Conservation (phyloP, 2,329 filamentous ascomycete species). For the Tricladium varicosporioides region DNA sequence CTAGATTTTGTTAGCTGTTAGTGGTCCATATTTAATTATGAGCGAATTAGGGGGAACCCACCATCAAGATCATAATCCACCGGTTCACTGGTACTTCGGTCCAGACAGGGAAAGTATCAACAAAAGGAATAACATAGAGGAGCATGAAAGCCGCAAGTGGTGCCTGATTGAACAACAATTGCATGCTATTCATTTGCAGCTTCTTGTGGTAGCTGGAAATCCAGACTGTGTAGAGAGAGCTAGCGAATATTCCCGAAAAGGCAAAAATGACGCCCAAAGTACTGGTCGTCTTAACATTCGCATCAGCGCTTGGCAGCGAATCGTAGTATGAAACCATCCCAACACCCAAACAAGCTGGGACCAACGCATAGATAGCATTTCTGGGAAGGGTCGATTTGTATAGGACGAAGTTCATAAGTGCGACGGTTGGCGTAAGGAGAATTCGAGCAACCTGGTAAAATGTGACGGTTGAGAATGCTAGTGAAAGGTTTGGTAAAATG, state of each 20-base stretch:
- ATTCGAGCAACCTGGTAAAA: conserved; percentile 71
- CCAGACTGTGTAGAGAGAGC: conserved; percentile 67
- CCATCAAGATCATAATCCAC: conserved; percentile 59
- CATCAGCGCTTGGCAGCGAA: conserved; percentile 49
- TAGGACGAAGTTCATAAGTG: conserved; percentile 61
- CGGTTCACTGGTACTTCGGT: conserved; percentile 46
- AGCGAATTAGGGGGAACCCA: conserved; percentile 29
- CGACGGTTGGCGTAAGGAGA: conserved; percentile 63
- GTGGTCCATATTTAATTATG: conserved; percentile 10
- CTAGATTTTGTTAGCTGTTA: conserved; percentile 36
- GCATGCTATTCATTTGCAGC: conserved; percentile 65
- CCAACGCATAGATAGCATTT: conserved; percentile 48
- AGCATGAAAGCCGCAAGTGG: conserved; percentile 61
- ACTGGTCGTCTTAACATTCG: conserved; percentile 53
- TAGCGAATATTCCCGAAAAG: conserved; percentile 61
- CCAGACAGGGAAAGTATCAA: conserved; percentile 61
- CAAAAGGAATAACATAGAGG: conserved; percentile 64
- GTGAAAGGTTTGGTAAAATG: conserved; percentile 65
- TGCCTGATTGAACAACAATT: conserved; percentile 67
- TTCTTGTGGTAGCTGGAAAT: conserved; percentile 64
- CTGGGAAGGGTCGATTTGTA: conserved; percentile 56
- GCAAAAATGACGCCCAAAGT: conserved; percentile 62
- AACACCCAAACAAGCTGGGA: conserved; percentile 63
- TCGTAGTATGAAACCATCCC: conserved; percentile 68
- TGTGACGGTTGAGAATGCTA: conserved; percentile 65